These are phyloP conservation scores for Fusarium dlaminii DNA, from an alignment of 2,329 filamentous ascomycete genomes.

Conservation along the genomic window DNA sequence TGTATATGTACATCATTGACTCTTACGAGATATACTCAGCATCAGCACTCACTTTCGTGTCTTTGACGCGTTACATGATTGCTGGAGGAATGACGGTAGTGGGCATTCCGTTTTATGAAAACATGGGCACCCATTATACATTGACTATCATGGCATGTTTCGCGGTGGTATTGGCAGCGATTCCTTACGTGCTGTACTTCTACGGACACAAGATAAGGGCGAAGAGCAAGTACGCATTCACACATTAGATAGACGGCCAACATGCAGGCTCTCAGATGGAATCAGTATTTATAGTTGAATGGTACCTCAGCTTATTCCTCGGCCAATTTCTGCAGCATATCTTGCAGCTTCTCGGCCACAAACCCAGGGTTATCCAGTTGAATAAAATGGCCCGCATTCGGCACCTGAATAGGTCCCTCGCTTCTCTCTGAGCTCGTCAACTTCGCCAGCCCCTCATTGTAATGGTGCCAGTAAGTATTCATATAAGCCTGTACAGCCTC, in stretches of 20 bases:
- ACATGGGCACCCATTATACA: slow-evolving; percentile 47
- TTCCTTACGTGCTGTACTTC: slow-evolving; percentile 44
- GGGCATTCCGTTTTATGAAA: slow-evolving; percentile 48
- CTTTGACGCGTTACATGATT: slow-evolving; percentile 44
- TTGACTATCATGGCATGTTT: slow-evolving; percentile 47
- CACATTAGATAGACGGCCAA: neutral
- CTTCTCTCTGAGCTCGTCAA: slow-evolving; percentile 55
- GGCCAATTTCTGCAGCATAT: slow-evolving; percentile 8
- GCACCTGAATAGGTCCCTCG: slow-evolving; percentile 27
- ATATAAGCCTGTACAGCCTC: slow-evolving; percentile 58
- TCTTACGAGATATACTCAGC: slow-evolving; percentile 48
- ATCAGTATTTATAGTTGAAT: neutral
- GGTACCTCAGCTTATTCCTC: neutral
- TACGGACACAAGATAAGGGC: slow-evolving; percentile 34
- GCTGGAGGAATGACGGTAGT: slow-evolving; percentile 49
- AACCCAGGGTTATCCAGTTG: slow-evolving; percentile 62
- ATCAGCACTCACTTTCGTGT: slow-evolving; percentile 46
- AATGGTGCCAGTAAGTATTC: slow-evolving; percentile 63
- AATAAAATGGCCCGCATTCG: slow-evolving; percentile 47
- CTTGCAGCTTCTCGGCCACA: slow-evolving; percentile 45
- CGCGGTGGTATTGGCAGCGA: slow-evolving; percentile 40
- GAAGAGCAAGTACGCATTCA: slow-evolving; percentile 35
- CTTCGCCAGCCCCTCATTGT: slow-evolving; percentile 60
- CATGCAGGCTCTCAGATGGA: neutral
- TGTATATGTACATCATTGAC: slow-evolving; percentile 51